phyloP scores from a whole-genome alignment of 768 basidiomycete species.

The Leccinum incarnatum region DNA sequence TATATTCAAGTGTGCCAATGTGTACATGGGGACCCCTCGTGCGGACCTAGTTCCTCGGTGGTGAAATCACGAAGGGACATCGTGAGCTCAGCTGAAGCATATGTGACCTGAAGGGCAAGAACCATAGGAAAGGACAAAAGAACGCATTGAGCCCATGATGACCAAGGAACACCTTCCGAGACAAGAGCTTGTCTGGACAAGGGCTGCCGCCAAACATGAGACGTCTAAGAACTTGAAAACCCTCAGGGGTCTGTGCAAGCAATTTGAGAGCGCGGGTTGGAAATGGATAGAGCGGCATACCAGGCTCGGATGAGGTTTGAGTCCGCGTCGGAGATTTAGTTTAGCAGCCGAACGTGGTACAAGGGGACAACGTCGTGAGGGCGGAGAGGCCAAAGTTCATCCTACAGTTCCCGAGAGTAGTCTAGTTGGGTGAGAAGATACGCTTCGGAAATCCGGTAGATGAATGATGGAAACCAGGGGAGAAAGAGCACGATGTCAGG shows the following conservation, averaged over 20 bases:
- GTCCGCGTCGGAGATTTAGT: not conserved
- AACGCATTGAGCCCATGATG: constrained; percentile 48
- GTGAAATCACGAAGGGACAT: constrained; percentile 47
- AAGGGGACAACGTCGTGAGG: constrained; percentile 29
- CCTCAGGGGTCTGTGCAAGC: constrained; percentile 47
- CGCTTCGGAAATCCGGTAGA: constrained; percentile 5
- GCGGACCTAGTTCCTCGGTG: constrained; percentile 53
- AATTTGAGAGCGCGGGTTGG: constrained; percentile 39
- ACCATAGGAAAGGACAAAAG: not conserved
- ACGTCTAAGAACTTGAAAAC: constrained; percentile 38
- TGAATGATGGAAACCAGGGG: constrained; percentile 22
- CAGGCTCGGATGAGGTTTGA: constrained; percentile 39
- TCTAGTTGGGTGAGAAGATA: too few relatives aligned
- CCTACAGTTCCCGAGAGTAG: constrained; percentile 28
- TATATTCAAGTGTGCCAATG: constrained; percentile 29
- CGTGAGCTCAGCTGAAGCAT: constrained; percentile 32
- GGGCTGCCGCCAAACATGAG: constrained; percentile 53
- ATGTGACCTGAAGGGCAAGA: not conserved
- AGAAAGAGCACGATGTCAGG: constrained; percentile 22
- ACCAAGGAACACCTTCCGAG: constrained; percentile 45
- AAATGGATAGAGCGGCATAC: constrained; percentile 42
- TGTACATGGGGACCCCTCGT: constrained; percentile 23
- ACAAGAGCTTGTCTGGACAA: constrained; percentile 51
- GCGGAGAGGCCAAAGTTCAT: constrained; percentile 27
- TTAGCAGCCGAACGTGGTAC: constrained; percentile 26